Evolutionary conservation across 176 grass and related monocot species (phyloP), one percentile per base, ranked within the genome.

Genomic region (Eleusine indica): DNA sequence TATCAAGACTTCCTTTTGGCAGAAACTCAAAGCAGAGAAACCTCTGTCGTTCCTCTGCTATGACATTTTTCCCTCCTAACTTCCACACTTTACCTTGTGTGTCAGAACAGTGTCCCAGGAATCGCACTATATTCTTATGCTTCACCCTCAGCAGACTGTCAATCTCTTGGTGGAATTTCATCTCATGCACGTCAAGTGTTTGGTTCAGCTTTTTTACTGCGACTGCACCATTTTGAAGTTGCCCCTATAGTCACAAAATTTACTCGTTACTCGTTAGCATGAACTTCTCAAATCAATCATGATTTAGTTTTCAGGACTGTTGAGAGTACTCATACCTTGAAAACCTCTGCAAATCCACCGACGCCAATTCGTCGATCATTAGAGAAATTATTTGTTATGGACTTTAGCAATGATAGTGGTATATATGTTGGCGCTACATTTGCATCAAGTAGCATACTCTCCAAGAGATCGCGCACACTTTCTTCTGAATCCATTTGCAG

Each of bases 1-100:
- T 66, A 15, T 67, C 43, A 21, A 79, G 77, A 15, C 62, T 57
- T 28, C 9, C 67, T 7, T 79, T 13, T 11, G 77, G 62, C 10
- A 79, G 70, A 28, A 16, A 73, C 28, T 73, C 70, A 49, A 73
- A 73, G 70, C 70, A 51, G 44, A 73, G 70, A 17, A 79, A 67
- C 62, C 62, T 51, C 2, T 22, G 18, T 1, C 62, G 17, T 21
- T n/a, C 47, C 21, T 79, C 63, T 79, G 77, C 77, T 9, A 73
- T 47, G 22, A 73, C 6, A 73, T 30, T 3, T 44, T 73, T 73
- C 46, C 13, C 22, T 5, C 46, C 13, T 22, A 29, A 29, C 12
- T 16, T 28, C 12, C n/a, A 6, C 70, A 73, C 25, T 73, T 49
- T 49, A 11, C 70, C 44, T 30, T 73, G 43, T 61, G 74, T 75